These are phyloP conservation scores for Fusarium sp. DNA, from an alignment of 2,329 filamentous ascomycete genomes.

Conservation along the genomic window DNA sequence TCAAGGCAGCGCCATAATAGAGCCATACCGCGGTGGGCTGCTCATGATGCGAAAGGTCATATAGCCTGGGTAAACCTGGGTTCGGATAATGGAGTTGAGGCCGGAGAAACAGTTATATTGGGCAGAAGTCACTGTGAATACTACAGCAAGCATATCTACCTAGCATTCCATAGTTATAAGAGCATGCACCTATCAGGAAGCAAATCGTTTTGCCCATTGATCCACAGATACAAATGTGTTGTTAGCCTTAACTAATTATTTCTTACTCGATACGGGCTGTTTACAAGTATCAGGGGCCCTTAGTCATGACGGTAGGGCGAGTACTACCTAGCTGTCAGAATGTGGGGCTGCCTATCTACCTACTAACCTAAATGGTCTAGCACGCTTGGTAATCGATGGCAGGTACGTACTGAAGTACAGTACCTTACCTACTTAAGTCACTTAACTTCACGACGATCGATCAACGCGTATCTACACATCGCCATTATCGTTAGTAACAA, in stretches of 20 bases:
- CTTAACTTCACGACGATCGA: constrained; percentile 10
- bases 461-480: constrained; percentile 9
- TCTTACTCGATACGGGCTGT: not conserved
- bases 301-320: not conserved
- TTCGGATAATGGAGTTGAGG: constrained; percentile 1
- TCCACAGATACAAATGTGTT: not conserved
- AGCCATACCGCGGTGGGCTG: not conserved
- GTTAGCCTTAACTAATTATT: no score
- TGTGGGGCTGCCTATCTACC: constrained; percentile 7
- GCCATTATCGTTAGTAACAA: constrained; percentile 21
- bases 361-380: no score
- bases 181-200: not conserved
- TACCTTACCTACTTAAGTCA: constrained; percentile 11
- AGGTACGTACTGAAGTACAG: not conserved
- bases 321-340: not conserved
- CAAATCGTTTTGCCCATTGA: not conserved
- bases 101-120: not conserved
- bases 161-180: not conserved
- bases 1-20: not conserved
- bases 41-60: not conserved
- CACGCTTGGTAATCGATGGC: constrained; percentile 11
- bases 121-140: not conserved
- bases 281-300: not conserved
- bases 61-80: not conserved
- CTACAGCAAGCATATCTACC: not conserved